phyloP scores from a whole-genome alignment of 192 early-diverging fungal species.

The Ramicandelaber brevisporus region DNA sequence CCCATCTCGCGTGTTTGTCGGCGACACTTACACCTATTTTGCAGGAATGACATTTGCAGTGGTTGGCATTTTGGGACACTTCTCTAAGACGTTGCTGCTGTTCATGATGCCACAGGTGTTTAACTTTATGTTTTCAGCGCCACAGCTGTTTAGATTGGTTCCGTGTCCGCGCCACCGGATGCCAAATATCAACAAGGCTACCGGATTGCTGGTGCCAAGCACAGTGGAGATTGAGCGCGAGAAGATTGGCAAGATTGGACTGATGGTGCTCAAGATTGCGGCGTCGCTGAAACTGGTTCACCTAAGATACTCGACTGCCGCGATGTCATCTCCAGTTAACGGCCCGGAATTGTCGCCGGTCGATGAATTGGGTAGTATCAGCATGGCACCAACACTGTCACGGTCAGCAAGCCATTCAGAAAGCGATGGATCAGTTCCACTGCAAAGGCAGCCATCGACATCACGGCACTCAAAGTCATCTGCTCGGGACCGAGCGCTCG shows the following conservation, averaged over 20 bases:
- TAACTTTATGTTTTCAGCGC: conserved; percentile 87
- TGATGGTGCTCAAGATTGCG: conserved; percentile 22
- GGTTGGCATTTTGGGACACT: conserved; percentile 79
- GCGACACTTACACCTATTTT: conserved; percentile 95
- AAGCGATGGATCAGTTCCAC: no score
- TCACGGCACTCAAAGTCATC: no score
- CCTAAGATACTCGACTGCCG: no score
- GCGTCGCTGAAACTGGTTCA: conserved; percentile 20
- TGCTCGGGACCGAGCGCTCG: no score
- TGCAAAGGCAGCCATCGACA: no score
- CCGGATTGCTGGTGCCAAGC: conserved; percentile 11
- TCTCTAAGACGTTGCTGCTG: conserved; percentile 76
- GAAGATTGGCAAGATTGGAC: conserved; percentile 15
- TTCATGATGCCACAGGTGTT: conserved; percentile 93
- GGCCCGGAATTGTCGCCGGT: no score
- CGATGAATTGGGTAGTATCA: no score
- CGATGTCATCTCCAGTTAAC: background rate
- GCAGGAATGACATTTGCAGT: conserved; percentile 98
- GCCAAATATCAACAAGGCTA: conserved; percentile 27
- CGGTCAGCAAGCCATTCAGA: no score
- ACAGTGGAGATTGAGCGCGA: conserved; percentile 11
- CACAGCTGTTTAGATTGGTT: conserved; percentile 83
- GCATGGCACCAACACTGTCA: no score
- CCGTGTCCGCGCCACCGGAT: conserved; percentile 90
- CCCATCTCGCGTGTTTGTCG: conserved; percentile 78